Evolutionary conservation across 139 green algal genomes (phyloP), one percentile per base, ranked within the genome.

Genomic region (Pseudopediastrum boryanum): DNA sequence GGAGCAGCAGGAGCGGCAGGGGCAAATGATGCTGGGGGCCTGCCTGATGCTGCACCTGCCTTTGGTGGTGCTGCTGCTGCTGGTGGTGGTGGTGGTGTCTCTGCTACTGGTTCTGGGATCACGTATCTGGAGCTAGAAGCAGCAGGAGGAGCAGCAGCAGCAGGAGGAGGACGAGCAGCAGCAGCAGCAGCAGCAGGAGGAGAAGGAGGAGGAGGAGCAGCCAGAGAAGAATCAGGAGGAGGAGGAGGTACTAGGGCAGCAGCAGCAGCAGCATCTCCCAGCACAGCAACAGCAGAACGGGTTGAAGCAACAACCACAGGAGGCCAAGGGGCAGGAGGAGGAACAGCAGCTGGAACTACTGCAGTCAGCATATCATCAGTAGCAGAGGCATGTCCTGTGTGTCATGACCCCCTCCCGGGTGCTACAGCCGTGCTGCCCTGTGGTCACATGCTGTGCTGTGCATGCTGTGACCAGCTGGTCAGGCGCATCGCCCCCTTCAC

Each of bases 371-470:
- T 8, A 58, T 2, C 4, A 35, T 1, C 29, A 23, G 68, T 65
- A 38, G 51, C 54, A 2, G 87, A 91, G 38, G 43, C 78, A 21
- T 96, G 92, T 80, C 90, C 91, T 7, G 84, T 96, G 35, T 96
- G 92, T 78, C 89, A 92, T 21, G 89, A 95, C 7, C 1, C 44
- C 0, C 31, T 94, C 21, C 72, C 67, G 2, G 29, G 67, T 31
- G 84, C 93, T 70, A 86, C 62, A 62, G 73, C 67, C 43, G 91
- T 96, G 80, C 78, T 96, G 74, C 85, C 88, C 0, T 96, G 92
- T 79, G 92, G 86, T 6, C 92, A 96, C 81, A 52, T 80, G 73
- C 68, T 93, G 62, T 95, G 92, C 87, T 80, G 77, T 43, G 21
- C 33, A 41, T 97, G 92, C 88, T 66, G 61, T 48, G 69, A 91